Percentiles rank a stretch among this genome's conserved stretches.
Conservation (phyloP, 2,329 filamentous ascomycete species). For the Botrytis sinoallii region DNA sequence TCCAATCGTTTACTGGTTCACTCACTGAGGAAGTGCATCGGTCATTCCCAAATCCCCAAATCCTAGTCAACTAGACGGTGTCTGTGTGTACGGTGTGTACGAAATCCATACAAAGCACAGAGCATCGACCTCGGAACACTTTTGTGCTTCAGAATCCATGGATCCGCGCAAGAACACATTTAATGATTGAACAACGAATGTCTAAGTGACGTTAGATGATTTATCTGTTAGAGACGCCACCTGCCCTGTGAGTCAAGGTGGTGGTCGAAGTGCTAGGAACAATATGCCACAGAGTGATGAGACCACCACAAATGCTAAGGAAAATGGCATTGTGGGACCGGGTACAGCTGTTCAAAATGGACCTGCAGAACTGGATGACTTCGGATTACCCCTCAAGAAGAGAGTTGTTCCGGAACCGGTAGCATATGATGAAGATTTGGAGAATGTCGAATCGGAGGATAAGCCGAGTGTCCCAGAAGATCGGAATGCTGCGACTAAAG, state of each 20-base stretch:
- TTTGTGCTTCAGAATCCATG: conserved; percentile 16
- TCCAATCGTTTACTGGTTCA: conserved; percentile 16
- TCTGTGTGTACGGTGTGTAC: background rate
- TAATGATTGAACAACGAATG: background rate
- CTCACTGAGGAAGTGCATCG: background rate
- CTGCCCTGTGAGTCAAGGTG: conserved; percentile 19
- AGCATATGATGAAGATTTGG: conserved; percentile 23
- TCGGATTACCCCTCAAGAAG: conserved; percentile 63
- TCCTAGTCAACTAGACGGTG: background rate
- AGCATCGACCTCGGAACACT: conserved; percentile 19
- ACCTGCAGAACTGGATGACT: conserved; percentile 60
- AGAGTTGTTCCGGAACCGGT: conserved; percentile 39
- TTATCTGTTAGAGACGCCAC: conserved; percentile 14
- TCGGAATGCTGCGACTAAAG: conserved; percentile 1
- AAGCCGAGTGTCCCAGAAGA: background rate
- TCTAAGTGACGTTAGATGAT: conserved; percentile 20
- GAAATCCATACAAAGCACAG: conserved; percentile 17
- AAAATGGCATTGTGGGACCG: conserved; percentile 25
- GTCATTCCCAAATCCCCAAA: background rate
- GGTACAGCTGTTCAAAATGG: conserved; percentile 18
- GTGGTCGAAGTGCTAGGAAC: conserved; percentile 23
- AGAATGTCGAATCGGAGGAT: background rate
- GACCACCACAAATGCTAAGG: conserved; percentile 26
- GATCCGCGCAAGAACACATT: conserved; percentile 13
- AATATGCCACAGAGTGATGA: conserved; percentile 36